Base-by-base conservation (phyloP, 805 yeast species). In the Clavispora carvajalis region DNA sequence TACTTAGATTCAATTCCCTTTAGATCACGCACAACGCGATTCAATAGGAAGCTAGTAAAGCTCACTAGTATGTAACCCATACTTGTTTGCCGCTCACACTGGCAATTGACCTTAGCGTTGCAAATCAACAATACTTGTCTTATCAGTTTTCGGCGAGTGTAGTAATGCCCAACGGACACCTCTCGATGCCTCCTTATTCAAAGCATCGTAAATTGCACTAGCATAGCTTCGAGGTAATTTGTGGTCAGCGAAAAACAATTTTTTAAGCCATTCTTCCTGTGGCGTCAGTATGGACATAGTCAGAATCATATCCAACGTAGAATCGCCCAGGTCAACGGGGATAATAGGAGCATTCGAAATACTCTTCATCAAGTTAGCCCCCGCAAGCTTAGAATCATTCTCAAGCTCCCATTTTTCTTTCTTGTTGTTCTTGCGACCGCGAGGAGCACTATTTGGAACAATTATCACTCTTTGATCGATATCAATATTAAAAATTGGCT, bases 191-290 rank as follows among this genome's bases (percentile, higher is more conserved):
- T 91, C 98, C 50, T 82, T 87, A 4, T 75, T 66, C 36, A 91
- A 69, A 1, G 87, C 77, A 47, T 76, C 79, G 58, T 84, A 84
- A 11, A 93, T 82, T 41, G 79, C 81, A 15, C 77, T 65, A 8
- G 91, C 82, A 62, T 84, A 90, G 40, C 89, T 87, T 58, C 88
- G 73, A 12, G 95, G 95, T 4, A 93, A 69, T 51, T 79, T 85
- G n/a, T 86, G 80, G 12, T 59, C 56, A 3, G 84, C 77, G 15
- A 91, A 88, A 7, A 90, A 85, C 4, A 91, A 88, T 49, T 85
- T 84, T 52, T 95, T 74, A 38, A 82, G 66, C 87, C 88, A 82
- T 70, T 86, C 91, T 46, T 87, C 95, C 17, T 37, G 50, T 37
- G 79, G 81, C 46, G 79, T 88, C 22, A 72, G 69, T n/a, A 87